Evolutionary conservation across 495 filamentous ascomycete species (phyloP).

Genomic region (Neurospora sp.): DNA sequence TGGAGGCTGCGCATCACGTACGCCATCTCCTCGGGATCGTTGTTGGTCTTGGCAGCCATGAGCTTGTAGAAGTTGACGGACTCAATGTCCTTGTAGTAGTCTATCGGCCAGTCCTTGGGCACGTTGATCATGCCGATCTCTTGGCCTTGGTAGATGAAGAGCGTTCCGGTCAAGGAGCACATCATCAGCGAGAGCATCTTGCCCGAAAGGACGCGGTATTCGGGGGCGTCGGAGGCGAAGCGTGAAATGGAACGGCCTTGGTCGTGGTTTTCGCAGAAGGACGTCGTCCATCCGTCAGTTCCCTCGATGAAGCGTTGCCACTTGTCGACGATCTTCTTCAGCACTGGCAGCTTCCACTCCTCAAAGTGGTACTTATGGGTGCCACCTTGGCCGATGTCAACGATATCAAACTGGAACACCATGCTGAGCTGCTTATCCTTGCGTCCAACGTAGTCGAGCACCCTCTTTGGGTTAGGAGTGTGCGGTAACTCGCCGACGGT

Average conservation of each 20-base stretch:
- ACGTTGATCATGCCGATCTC: constrained; percentile 70
- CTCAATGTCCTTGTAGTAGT: constrained; percentile 65
- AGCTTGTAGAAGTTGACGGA: constrained; percentile 51
- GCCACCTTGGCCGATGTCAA: constrained; percentile 47
- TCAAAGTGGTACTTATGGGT: constrained; percentile 29
- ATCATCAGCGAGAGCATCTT: constrained; percentile 46
- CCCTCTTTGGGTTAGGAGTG: constrained; percentile 45
- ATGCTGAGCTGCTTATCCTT: constrained; percentile 58
- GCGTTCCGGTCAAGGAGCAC: constrained; percentile 51
- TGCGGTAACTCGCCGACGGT: constrained; percentile 66
- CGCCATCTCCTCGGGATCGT: constrained; percentile 35
- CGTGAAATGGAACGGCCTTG: constrained; percentile 15
- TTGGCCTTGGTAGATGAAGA: constrained; percentile 69
- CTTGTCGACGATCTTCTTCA: constrained; percentile 49
- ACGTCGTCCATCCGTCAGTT: constrained; percentile 62
- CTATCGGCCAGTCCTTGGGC: constrained; percentile 51
- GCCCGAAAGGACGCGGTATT: constrained; percentile 35
- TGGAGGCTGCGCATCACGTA: constrained; percentile 48
- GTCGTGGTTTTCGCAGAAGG: constrained; percentile 61
- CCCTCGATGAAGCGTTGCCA: constrained; percentile 62
- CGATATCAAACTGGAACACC: constrained; percentile 65
- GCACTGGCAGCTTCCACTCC: constrained; percentile 39
- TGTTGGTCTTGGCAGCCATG: constrained; percentile 13
- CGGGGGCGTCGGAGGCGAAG: constrained; percentile 30
- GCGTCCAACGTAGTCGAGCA: constrained; percentile 47